Evolutionary conservation across 2,329 filamentous ascomycete genomes (phyloP), one percentile per base, ranked within the genome.

Genomic region (Sclerotinia glacialis): DNA sequence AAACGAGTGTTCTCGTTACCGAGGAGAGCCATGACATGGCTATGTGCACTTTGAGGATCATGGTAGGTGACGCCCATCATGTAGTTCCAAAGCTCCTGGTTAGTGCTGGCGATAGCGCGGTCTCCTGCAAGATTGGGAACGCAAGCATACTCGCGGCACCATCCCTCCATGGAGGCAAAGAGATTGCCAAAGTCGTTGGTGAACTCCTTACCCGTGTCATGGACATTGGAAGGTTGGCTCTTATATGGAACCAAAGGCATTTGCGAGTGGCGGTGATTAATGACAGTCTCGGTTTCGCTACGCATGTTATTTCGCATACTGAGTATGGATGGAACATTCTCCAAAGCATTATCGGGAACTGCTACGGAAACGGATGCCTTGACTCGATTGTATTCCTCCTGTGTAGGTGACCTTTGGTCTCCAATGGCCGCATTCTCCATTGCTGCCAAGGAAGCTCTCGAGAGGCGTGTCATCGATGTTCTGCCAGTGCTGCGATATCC

Each of bases 31-130:
- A 72, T 68, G 0, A 77, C 74, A 59, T 79, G 76, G 16, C 71
- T 75, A 6, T 76, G 71, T 2, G 76, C 71, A 28, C 77, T 74
- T 64, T 77, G 76, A 9, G 56, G 64, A 4, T 72, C 68, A 3
- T 67, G 67, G 37, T 73, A 74, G 0, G 76, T 74, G 4, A 77
- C 72, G 7, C 71, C 71, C 67, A 77, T 74, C 70, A 80, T 78
- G 67, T 76, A 80, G 3, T 72, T 69, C 79, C 78, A 80, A 0
- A 80, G 70, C 0, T 64, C 50, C 26, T 74, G 68, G 16, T 74
- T 70, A 5, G 67, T 69, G 9, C 72, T 61, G 2, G 67, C 64
- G 60, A 76, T 71, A 4, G 47, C 49, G 21, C 66, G 66, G 55
- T 76, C 74, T 31, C 37, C 49, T 34, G 37, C 7, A 18, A 58